phyloP scores from a whole-genome alignment of 371 early-diverging fungal species.

The Syncephalastrum contaminatum region DNA sequence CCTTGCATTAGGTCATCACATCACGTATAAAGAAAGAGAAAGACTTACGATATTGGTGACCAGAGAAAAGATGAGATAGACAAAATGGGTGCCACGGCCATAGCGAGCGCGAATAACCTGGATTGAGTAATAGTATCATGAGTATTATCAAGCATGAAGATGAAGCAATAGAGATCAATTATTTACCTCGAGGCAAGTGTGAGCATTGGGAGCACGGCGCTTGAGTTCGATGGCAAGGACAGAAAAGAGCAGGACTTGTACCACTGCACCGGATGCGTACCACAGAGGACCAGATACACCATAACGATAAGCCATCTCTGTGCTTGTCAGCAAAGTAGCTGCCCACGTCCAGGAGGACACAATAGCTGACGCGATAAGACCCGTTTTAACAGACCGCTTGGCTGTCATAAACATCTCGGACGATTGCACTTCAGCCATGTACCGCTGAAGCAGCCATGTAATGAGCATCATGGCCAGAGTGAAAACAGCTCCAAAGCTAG shows the following conservation, averaged over 20 bases:
- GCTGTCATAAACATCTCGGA: slow-evolving; percentile 74
- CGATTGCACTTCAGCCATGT: slow-evolving; percentile 58
- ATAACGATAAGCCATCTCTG: slow-evolving; percentile 67
- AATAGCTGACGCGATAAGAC: slow-evolving; percentile 69
- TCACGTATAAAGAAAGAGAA: slow-evolving; percentile 1
- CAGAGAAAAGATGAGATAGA: slow-evolving; percentile 59
- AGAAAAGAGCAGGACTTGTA: slow-evolving; percentile 70
- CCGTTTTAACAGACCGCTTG: slow-evolving; percentile 61
- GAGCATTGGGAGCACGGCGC: slow-evolving; percentile 67
- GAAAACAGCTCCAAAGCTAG: slow-evolving; percentile 58
- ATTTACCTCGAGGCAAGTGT: slow-evolving; percentile 63
- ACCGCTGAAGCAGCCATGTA: slow-evolving; percentile 60
- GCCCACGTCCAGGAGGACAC: slow-evolving; percentile 73
- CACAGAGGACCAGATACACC: slow-evolving; percentile 65
- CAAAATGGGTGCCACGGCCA: slow-evolving; percentile 57
- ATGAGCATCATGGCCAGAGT: slow-evolving; percentile 60
- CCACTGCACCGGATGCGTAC: slow-evolving; percentile 70
- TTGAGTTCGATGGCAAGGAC: slow-evolving; percentile 71
- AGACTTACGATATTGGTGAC: slow-evolving; percentile 48
- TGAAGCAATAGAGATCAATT: neutral
- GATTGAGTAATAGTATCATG: neutral
- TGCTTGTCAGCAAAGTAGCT: slow-evolving; percentile 63
- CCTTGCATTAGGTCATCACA: neutral
- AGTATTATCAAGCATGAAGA: neutral
- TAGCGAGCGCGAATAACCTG: slow-evolving; percentile 59